Evolutionary conservation across 1,284 basidiomycete species (phyloP), one percentile per base, ranked within the genome.

Genomic region (Mycosarcoma mackinlayi): DNA sequence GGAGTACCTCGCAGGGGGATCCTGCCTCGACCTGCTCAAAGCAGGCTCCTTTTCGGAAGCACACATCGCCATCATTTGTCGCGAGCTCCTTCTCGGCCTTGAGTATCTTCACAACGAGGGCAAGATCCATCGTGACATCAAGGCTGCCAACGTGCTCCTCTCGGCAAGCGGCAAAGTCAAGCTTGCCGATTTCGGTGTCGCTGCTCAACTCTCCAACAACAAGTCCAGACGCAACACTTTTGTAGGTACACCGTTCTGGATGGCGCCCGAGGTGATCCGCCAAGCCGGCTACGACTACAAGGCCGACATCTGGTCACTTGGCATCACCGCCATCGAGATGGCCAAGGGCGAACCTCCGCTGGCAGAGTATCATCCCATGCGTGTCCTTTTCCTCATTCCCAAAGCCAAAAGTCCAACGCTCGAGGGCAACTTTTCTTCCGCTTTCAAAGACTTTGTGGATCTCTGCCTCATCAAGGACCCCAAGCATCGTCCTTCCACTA

Each of bases 1-100:
- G 96, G 95, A 99, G 84, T 98, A 93, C 83, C 90, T 98, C 48
- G 94, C 94, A 0, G 96, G 95, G 30, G 95, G 95, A n/a, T 97
- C 94, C 19, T 97, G 95, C 84, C 88, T 96, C 49, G 95, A 98
- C 83, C 86, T 98, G 46, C 88, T 98, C 76, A 96, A 95, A 83
- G 89, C 92, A 0, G 94, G 93, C 23, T 86, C 88, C 19, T 96
- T 98, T 83, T 88, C 90, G 8, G 96, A 98, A 84, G 86, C 88
- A 0, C 93, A 97, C 80, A 96, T 98, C 68, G 94, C 95, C 14
- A 90, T 96, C 74, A 88, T 98, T 68, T 94, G 92, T 78, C 90
- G 92, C 48, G 95, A 98, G 83, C 88, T 98, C 1, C 86, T 98
- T 23, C 85, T 91, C n/a, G 96, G 95, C 16, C 88, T 98, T 40